These are phyloP conservation scores for Vigna unguiculata DNA, from an alignment of 306 rosid genomes.

Conservation along the genomic window DNA sequence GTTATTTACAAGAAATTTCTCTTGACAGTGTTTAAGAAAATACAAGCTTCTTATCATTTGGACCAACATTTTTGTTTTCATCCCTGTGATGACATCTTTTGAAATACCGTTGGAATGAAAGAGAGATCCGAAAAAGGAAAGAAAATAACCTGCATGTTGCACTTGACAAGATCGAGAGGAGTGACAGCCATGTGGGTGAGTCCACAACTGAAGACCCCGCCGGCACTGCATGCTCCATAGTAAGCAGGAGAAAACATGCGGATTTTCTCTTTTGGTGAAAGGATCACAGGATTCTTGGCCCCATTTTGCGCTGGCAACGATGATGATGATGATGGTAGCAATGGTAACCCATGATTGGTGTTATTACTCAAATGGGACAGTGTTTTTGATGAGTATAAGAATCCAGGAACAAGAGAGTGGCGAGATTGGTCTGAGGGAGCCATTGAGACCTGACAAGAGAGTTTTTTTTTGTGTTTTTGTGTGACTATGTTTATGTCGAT, in stretches of 20 bases:
- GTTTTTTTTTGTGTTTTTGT: not conserved
- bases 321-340: slow-evolving; percentile 18
- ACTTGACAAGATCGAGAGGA: slow-evolving; percentile 82
- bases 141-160: slow-evolving; percentile 82
- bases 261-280: slow-evolving; percentile 61
- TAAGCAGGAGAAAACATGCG: slow-evolving; percentile 68
- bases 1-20: too few relatives aligned
- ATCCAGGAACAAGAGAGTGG: slow-evolving; percentile 62
- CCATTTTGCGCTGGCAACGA: not conserved
- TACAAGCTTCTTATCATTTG: too few relatives aligned
- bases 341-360: slow-evolving; percentile 32
- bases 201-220: slow-evolving; percentile 69
- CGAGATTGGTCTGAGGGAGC: slow-evolving; percentile 51
- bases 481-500: slow-evolving; percentile 10
- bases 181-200: slow-evolving; percentile 78
- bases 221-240: slow-evolving; percentile 63
- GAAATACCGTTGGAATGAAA: not conserved
- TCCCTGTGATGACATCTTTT: not conserved
- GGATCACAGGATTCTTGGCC: slow-evolving; percentile 47
- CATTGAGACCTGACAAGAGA: slow-evolving; percentile 42
- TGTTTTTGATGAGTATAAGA: slow-evolving; percentile 57
- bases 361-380: slow-evolving; percentile 46
- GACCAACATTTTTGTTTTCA: not conserved
- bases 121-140: not conserved
- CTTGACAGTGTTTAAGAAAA: not conserved